phyloP scores from a whole-genome alignment of 257 asterid genomes.

The Fraxinus pennsylvanica region DNA sequence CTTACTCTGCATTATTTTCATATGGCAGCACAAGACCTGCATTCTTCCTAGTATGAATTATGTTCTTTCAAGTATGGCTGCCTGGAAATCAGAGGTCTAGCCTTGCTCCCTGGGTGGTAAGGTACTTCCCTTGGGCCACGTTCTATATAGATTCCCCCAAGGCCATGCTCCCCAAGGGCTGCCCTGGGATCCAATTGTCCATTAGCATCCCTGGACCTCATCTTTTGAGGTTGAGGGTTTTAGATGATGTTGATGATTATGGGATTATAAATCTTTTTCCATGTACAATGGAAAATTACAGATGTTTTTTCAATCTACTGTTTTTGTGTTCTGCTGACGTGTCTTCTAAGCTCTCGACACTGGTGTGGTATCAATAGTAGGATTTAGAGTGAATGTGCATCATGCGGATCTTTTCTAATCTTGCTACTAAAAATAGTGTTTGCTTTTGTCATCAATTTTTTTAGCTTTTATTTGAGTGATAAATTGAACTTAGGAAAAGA shows the following conservation, averaged over 20 bases:
- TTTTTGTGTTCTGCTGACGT: not conserved
- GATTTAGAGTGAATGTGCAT: not conserved
- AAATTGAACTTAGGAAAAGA: not conserved
- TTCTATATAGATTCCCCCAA: not conserved
- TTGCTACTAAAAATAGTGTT: not conserved
- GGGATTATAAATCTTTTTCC: not conserved
- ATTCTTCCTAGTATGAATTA: not conserved
- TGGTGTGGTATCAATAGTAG: not conserved
- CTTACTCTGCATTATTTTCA: not conserved
- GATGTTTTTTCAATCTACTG: not conserved
- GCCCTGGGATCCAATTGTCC: not conserved
- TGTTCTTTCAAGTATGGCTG: not conserved
- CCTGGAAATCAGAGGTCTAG: not conserved
- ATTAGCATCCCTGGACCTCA: not conserved
- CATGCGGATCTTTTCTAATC: not conserved
- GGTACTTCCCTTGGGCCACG: not conserved
- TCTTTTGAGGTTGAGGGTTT: not conserved
- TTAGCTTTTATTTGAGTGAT: not conserved
- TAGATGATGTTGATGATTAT: not conserved
- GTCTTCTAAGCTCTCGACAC: not conserved
- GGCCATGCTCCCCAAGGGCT: not conserved
- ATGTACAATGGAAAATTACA: not conserved
- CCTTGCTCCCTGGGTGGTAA: not conserved
- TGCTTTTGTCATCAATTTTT: not conserved
- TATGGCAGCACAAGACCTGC: not conserved